Evolutionary conservation across 2,329 filamentous ascomycete genomes (phyloP), one percentile per base, ranked within the genome.

Genomic region (Botrytis deweyae): DNA sequence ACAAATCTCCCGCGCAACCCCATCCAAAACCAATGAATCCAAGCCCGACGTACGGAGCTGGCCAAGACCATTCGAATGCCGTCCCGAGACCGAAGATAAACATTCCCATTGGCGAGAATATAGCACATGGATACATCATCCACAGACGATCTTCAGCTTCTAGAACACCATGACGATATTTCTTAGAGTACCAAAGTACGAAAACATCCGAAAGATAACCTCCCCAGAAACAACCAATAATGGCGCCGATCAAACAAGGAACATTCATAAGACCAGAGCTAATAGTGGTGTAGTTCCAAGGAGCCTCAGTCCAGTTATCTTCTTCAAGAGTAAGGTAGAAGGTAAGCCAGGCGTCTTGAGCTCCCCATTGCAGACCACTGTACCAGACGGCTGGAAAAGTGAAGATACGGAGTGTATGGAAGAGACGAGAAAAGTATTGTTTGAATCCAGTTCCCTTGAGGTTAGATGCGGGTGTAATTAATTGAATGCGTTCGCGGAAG

Each of bases 11-110:
- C 3, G 87, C 87, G 69, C 87, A 89, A 12, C 88, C 88, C 80
- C 87, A 89, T 3, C 88, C 88, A 72, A 89, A 89, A 7, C 88
- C 88, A 42, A 88, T 88, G 76, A 89, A 85, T 5, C 86, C 88
- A 0, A 89, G 81, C 2, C 86, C 88, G 22, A 89, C 81, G 72
- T 89, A 89, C 0, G 87, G 85, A 14, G 82, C 82, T 1, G 84
- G 86, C 87, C 87, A 89, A 52, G 80, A 76, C 87, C 85, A 88
- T 1, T 84, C 85, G 55, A 85, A 81, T 3, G 81, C 79, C 0
- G 81, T 81, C 9, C 80, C 82, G 62, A 83, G 80, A 0, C 83
- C 83, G 64, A 84, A 85, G 14, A 84, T 81, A 0, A 85, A 77
- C 74, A 85, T 84, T 0, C 83, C 84, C 1, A 80, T 76, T 0